These are phyloP conservation scores for Syzygium grande DNA, from an alignment of 345 rosid genomes.

Conservation along the genomic window DNA sequence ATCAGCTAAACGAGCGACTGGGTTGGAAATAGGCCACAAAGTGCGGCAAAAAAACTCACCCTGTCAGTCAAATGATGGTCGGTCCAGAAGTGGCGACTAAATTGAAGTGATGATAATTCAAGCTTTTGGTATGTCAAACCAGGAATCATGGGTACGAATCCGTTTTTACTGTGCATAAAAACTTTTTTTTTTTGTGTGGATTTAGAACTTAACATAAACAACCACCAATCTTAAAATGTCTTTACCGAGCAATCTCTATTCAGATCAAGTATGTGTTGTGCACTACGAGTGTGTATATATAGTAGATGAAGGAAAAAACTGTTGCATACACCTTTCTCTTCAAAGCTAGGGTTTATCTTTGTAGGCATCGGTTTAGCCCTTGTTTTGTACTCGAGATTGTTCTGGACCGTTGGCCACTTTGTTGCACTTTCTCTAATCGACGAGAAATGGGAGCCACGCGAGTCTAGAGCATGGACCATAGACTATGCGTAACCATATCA, in stretches of 20 bases:
- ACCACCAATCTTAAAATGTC: neutral
- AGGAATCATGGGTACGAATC: neutral
- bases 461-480: neutral
- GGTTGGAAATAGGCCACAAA: neutral
- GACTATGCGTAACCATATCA: neutral
- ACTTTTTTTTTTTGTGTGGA: neutral
- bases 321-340: neutral
- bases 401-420: neutral
- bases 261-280: neutral
- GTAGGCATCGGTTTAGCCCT: neutral
- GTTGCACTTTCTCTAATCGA: neutral
- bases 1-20: neutral
- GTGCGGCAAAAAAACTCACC: neutral
- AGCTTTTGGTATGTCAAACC: neutral
- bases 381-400: neutral
- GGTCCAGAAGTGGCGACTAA: neutral
- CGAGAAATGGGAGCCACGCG: neutral
- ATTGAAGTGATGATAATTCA: neutral
- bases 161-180: neutral
- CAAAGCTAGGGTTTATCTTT: neutral
- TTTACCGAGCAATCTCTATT: neutral
- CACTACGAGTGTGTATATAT: neutral
- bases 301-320: neutral
- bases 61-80: neutral
- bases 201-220: neutral